Evolutionary conservation across 225 moss, liverwort and hornwort genomes (phyloP).

Genomic region (Polytrichum commune): DNA sequence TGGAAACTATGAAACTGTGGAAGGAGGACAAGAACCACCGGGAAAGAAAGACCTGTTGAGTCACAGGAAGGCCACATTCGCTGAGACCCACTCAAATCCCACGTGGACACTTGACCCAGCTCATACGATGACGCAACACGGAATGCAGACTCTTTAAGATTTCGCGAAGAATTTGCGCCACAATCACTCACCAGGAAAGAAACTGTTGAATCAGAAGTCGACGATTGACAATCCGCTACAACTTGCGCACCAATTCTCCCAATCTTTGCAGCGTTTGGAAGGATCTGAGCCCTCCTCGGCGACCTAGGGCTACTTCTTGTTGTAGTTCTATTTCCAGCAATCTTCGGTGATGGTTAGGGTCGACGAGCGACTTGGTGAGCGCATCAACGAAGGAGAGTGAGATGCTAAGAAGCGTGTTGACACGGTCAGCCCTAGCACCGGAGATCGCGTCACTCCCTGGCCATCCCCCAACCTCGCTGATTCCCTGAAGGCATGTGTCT

Average conservation of each 20-base stretch:
- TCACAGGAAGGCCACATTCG: no score
- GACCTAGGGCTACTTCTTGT: constrained; percentile 6
- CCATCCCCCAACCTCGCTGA: constrained; percentile 40
- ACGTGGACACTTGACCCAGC: no score
- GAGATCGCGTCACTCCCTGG: constrained; percentile 32
- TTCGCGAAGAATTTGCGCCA: no score
- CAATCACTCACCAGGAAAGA: no score
- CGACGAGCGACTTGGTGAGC: constrained; percentile 12
- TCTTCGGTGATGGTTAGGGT: constrained; percentile 33
- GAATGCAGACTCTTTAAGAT: no score
- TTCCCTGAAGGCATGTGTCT: constrained; percentile 52
- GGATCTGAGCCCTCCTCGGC: constrained; percentile 16
- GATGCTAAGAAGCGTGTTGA: constrained; percentile 44
- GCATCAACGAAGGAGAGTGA: constrained; percentile 38
- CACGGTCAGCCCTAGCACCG: constrained; percentile 23
- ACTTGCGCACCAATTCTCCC: constrained; percentile 4
- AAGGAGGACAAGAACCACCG: no score
- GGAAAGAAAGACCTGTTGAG: no score
- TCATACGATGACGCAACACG: no score
- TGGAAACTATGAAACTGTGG: no score
- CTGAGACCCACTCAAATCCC: no score
- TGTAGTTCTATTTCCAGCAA: constrained; percentile 22
- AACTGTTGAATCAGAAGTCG: no score
- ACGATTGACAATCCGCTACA: no score
- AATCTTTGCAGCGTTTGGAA: constrained; percentile 5